phyloP scores from a whole-genome alignment of 2,329 filamentous ascomycete genomes.

The Lizonia empirigonia region DNA sequence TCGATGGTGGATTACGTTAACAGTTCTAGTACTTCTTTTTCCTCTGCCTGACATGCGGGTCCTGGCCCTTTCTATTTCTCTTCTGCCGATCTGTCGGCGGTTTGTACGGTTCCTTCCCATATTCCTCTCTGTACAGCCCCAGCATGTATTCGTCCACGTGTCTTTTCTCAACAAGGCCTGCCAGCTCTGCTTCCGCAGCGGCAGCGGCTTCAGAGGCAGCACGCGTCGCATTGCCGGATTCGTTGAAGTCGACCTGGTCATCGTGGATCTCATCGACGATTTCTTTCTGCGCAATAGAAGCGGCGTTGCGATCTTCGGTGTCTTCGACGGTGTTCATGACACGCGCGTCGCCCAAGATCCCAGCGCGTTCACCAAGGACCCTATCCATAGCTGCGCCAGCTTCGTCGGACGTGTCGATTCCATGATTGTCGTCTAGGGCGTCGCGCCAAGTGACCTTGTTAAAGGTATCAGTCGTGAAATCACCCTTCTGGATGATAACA shows the following conservation, averaged over 20 bases:
- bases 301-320: conserved; percentile 86
- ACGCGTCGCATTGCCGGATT: conserved; percentile 36
- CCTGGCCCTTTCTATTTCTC: conserved; percentile 37
- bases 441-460: conserved; percentile 75
- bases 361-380: conserved; percentile 71
- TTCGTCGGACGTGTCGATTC: conserved; percentile 59
- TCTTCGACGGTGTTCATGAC: conserved; percentile 92
- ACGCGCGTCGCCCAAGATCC: conserved; percentile 62
- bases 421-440: conserved; percentile 61
- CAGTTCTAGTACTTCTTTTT: conserved; percentile 38
- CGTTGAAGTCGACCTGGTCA: conserved; percentile 51
- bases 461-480: conserved; percentile 97
- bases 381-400: conserved; percentile 84
- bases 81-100: conserved; percentile 43
- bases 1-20: too few relatives aligned
- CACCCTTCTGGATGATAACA: conserved; percentile 96
- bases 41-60: conserved; percentile 37
- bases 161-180: conserved; percentile 24
- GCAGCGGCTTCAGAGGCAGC: conserved; percentile 26
- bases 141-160: conserved; percentile 49
- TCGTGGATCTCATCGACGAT: conserved; percentile 65
- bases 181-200: conserved; percentile 20
- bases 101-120: conserved; percentile 40
- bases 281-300: conserved; percentile 86
- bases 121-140: conserved; percentile 37